These are phyloP conservation scores for Verticillium isaacii DNA, from an alignment of 2,329 filamentous ascomycete genomes.

Conservation along the genomic window DNA sequence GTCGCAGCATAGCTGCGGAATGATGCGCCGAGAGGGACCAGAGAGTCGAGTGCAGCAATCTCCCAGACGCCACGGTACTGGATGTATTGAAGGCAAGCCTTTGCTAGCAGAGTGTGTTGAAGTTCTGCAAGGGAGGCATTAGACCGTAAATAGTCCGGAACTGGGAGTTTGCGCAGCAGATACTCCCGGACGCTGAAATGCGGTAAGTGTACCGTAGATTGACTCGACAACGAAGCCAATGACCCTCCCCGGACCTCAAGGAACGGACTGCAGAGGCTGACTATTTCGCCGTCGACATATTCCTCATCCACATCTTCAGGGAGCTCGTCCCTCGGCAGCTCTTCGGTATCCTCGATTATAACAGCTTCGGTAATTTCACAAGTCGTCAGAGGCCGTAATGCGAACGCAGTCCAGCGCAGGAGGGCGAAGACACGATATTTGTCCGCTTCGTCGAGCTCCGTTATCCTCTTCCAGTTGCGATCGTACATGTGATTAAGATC, in stretches of 20 bases:
- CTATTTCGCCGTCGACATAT: constrained; percentile 21
- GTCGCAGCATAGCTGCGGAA: constrained; percentile 7
- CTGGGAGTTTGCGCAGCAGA: constrained; percentile 8
- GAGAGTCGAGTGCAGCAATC: not conserved
- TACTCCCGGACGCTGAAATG: constrained; percentile 18
- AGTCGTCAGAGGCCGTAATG: constrained; percentile 14
- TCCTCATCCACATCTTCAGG: constrained; percentile 20
- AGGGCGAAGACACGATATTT: constrained; percentile 19
- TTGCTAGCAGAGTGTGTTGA: not conserved
- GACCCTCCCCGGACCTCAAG: constrained; percentile 16
- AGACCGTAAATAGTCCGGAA: not conserved
- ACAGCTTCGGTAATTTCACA: constrained; percentile 18
- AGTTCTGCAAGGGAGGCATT: not conserved
- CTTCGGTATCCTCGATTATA: constrained; percentile 14
- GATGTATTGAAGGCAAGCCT: constrained; percentile 3
- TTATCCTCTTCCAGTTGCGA: constrained; percentile 21
- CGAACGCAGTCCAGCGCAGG: constrained; percentile 23
- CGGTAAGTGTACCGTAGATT: constrained; percentile 7
- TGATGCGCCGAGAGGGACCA: not conserved
- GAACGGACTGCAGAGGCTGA: constrained; percentile 21
- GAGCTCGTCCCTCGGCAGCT: constrained; percentile 16
- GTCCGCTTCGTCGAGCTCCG: constrained; percentile 2
- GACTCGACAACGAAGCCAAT: rapidly evolving
- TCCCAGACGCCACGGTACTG: not conserved
- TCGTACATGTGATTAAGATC: constrained; percentile 24